Evolutionary conservation across 2,329 filamentous ascomycete species (phyloP), one percentile per base, ranked within the genome.

Genomic region (Pyricularia sp.): DNA sequence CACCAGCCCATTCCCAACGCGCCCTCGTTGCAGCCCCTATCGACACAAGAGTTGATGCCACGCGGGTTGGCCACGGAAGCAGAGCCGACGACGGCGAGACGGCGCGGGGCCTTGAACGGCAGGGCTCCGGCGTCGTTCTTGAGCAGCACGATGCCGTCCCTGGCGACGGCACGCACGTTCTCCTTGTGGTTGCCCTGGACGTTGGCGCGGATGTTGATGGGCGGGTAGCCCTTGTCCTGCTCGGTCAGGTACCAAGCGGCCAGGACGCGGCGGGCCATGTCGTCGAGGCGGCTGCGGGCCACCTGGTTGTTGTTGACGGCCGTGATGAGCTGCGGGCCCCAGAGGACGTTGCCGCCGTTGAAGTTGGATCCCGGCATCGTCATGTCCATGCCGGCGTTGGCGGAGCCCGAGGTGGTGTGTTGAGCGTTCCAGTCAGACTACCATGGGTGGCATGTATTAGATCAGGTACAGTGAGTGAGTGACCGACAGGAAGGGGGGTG

Each of bases 381-480:
- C 91, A 93, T 92, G 76, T 94, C 92, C 71, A 94, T 77, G 31
- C 92, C 92, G 28, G 87, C 85, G 71, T 90, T 82, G 28, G 91
- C 88, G 67, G 85, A 84, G 11, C 83, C 83, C 10, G 88, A 86
- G 70, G 91, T 92, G 28, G 87, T 87, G 78, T 94, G 90, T 74
- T 93, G 91, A 2, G 90, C 92, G 72, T 84, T 82, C 92, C 92
- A 95, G 77, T 95, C 92, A 68, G 77, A 31, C 64, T 64, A 4
- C 23, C 12, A 6, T 7, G 5, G 28, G 7, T 7, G 26, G 4
- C 12, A 31, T n/a, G n/a, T n/a, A n/a, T n/a, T n/a, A n/a, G n/a
- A n/a, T n/a, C n/a, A n/a, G n/a, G n/a, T n/a, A n/a, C n/a, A n/a
- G n/a, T n/a, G n/a, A n/a, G n/a, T n/a, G n/a, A n/a, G n/a, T n/a